Evolutionary conservation across 208 protist genomes (phyloP).

Genomic region (Crithidia sp.): DNA sequence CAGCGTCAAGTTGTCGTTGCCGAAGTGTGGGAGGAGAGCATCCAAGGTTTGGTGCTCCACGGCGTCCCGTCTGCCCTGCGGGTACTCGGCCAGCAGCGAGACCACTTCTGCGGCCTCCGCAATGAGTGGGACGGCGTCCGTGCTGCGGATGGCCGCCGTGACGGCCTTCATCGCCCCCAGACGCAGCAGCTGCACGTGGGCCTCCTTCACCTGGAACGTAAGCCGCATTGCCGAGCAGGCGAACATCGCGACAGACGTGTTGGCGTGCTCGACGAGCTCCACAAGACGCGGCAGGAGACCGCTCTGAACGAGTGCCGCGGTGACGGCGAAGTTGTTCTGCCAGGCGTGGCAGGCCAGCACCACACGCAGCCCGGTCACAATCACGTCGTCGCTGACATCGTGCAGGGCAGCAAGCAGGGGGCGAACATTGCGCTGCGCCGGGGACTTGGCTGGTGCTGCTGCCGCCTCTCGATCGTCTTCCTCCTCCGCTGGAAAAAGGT

Average conservation of each 20-base stretch:
- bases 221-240: conserved; percentile 59
- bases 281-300: conserved; percentile 50
- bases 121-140: conserved; percentile 49
- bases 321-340: conserved; percentile 69
- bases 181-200: conserved; percentile 60
- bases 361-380: conserved; percentile 65
- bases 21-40: conserved; percentile 55
- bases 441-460: neutral
- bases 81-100: conserved; percentile 51
- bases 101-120: conserved; percentile 76
- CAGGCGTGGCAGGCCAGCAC: conserved; percentile 62
- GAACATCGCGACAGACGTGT: conserved; percentile 49
- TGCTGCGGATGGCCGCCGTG: conserved; percentile 40
- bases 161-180: conserved; percentile 44
- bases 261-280: conserved; percentile 38
- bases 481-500: conserved; percentile 7
- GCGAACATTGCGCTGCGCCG: conserved; percentile 25
- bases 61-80: conserved; percentile 62
- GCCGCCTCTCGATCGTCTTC: neutral
- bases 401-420: conserved; percentile 46
- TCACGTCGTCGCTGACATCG: conserved; percentile 58
- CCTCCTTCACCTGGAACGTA: conserved; percentile 80
- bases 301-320: conserved; percentile 44
- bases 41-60: conserved; percentile 48
- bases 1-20: conserved; percentile 66